A percentile compares a stretch with the other conserved stretches of the same genome.
phyloP scores from a whole-genome alignment of 2,329 filamentous ascomycete genomes.

The Thermoascus crustaceus region DNA sequence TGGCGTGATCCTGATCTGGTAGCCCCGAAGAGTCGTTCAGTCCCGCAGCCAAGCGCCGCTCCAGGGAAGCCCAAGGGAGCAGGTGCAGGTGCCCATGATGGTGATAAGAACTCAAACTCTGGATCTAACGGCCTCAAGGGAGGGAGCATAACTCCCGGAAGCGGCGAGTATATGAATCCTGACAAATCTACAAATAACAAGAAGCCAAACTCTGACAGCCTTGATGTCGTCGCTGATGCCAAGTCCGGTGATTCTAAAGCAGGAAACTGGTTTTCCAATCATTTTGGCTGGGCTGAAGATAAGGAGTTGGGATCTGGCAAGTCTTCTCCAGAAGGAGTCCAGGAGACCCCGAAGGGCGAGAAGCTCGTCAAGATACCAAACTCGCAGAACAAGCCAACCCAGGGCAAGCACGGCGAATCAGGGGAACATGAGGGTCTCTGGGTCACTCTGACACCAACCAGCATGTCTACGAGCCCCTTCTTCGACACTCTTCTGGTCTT shows the following conservation, averaged over 20 bases:
- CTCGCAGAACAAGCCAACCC: conserved; percentile 7
- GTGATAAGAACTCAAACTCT: conserved; percentile 22
- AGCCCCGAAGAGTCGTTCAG: conserved; percentile 29
- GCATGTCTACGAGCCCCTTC: conserved; percentile 79
- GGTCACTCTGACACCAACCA: conserved; percentile 92
- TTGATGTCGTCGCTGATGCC: conserved; percentile 5
- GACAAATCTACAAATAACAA: conserved; percentile 20
- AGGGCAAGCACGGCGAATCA: conserved; percentile 23
- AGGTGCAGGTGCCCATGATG: conserved; percentile 19
- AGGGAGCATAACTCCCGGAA: conserved; percentile 62
- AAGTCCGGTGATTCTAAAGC: conserved; percentile 8
- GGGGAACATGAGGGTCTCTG: conserved; percentile 69
- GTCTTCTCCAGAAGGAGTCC: background rate
- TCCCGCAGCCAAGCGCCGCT: conserved; percentile 16
- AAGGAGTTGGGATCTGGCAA: conserved; percentile 7
- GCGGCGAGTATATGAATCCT: conserved; percentile 57
- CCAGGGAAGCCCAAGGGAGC: conserved; percentile 22
- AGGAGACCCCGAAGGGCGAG: conserved; percentile 5
- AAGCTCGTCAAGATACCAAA: conserved; percentile 11
- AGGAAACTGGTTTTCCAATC: conserved; percentile 27
- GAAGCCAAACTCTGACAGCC: conserved; percentile 2
- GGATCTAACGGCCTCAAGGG: conserved; percentile 44
- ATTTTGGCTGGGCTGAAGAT: conserved; percentile 23
- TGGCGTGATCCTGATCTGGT: conserved; percentile 75
- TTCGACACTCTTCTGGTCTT: conserved; percentile 94